These are phyloP conservation scores for Triticum monococcum DNA, from an alignment of 176 grass and related monocot species.

Conservation along the genomic window DNA sequence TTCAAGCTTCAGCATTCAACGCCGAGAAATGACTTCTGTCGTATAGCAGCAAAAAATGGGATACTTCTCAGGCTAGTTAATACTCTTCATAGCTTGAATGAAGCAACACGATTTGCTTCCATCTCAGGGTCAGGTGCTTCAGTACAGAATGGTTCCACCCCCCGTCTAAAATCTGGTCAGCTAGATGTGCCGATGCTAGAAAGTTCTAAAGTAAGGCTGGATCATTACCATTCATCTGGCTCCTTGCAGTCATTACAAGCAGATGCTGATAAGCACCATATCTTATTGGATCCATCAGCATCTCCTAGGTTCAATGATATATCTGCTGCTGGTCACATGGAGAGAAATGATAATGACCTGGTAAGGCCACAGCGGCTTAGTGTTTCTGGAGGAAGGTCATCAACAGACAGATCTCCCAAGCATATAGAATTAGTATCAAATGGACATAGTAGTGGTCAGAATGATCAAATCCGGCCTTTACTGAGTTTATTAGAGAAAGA, in stretches of 20 bases:
- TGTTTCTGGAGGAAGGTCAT: conserved; percentile 71
- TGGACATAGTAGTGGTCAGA: conserved; percentile 51
- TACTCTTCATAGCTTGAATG: conserved; percentile 96
- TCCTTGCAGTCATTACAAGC: conserved; percentile 55
- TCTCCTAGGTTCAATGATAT: conserved; percentile 65
- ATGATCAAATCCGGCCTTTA: conserved; percentile 84
- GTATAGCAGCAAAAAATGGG: conserved; percentile 95
- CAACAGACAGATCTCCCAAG: conserved; percentile 81
- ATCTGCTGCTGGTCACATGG: conserved; percentile 48
- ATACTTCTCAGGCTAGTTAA: conserved; percentile 85
- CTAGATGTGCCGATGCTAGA: conserved; percentile 59
- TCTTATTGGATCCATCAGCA: conserved; percentile 51
- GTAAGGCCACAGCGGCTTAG: conserved; percentile 54
- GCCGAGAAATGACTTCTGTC: conserved; percentile 87
- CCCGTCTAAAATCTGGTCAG: conserved; percentile 69
- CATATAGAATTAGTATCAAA: conserved; percentile 76
- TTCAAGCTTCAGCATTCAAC: conserved; percentile 92
- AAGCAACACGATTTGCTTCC: conserved; percentile 82
- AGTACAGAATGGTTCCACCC: conserved; percentile 73
- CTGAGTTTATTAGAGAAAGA: conserved; percentile 96
- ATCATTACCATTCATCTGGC: conserved; percentile 58
- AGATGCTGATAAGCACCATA: conserved; percentile 59
- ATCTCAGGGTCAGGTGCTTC: conserved; percentile 69
- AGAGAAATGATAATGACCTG: conserved; percentile 53
- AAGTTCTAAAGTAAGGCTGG: conserved; percentile 47